Base-by-base conservation (phyloP, 257 asterid species). In the Ilex aquifolium region DNA sequence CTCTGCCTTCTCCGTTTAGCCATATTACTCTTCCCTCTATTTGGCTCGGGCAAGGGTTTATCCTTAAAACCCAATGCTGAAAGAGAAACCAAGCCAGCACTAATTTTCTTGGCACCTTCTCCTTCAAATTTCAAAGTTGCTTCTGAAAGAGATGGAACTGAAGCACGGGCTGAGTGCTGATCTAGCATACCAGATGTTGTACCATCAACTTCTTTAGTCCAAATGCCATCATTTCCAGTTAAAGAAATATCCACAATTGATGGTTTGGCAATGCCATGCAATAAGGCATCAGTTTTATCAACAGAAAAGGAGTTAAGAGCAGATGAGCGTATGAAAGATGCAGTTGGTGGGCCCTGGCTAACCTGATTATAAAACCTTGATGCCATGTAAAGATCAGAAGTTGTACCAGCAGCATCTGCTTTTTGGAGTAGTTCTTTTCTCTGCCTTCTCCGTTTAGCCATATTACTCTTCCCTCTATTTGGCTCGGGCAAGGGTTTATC, bases 281-380 rank as follows among this genome's bases (percentile, higher is more conserved):
- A 36, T 36, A 36, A 36, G 40, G 40, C 16, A 46, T 13, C 8
- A 32, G 13, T 17, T 17, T 10, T n/a, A 29, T 32, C n/a, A 56
- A 39, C 16, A 42, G 42, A 40, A 13, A 56, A 27, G 4, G 57
- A 62, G 62, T 15, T 29, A 16, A 57, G 27, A 36, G 36, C 10
- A 71, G 36, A 65, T 10, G 52, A 54, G 50, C 60, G 49, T 32
- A 55, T 10, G 46, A 7, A 6, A 36, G 40, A 36, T 36, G 6
- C 3, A 36, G 40, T 3, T 36, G 48, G 36, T 66, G 58, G 51
- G 27, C 42, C 70, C 54, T 32, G 44, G 73, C 65, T 64, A 63
- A 93, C 99, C 97, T 93, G 94, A 74, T 65, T 83, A 77, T 71
- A 63, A 29, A 63, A 31, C 76, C 91, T 82, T 40, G 75, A 72